These are phyloP conservation scores for Cladosporium sp. DNA, from an alignment of 2,329 filamentous ascomycete genomes.

Conservation along the genomic window DNA sequence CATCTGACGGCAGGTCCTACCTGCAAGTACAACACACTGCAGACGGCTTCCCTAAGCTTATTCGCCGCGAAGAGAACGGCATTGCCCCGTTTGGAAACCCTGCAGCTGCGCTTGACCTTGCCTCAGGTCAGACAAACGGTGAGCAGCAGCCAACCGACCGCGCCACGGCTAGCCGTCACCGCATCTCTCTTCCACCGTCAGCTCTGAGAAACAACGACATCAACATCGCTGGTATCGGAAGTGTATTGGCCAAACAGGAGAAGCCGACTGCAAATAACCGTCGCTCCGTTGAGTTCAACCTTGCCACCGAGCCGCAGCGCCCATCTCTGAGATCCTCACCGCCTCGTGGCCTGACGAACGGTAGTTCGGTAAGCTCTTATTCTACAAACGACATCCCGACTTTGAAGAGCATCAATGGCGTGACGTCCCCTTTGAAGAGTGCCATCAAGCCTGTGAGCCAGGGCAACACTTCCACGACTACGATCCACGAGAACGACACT, in stretches of 20 bases:
- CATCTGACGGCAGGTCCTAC: conserved; percentile 64
- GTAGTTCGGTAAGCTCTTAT: conserved; percentile 73
- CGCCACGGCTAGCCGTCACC: conserved; percentile 45
- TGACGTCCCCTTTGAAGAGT: conserved; percentile 25
- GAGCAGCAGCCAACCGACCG: conserved; percentile 61
- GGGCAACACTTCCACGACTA: conserved; percentile 37
- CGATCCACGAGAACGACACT: conserved; percentile 75
- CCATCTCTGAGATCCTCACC: conserved; percentile 52
- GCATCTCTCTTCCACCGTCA: conserved; percentile 36
- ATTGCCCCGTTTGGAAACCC: conserved; percentile 74
- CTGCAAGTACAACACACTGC: conserved; percentile 69
- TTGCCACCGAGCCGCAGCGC: conserved; percentile 41
- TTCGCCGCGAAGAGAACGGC: conserved; percentile 58
- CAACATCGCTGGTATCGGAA: conserved; percentile 35
- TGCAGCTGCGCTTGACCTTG: conserved; percentile 70
- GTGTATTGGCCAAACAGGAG: conserved; percentile 38
- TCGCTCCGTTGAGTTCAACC: conserved; percentile 46
- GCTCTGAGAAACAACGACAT: conserved; percentile 30
- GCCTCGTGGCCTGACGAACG: conserved; percentile 54
- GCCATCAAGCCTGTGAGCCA: conserved; percentile 18
- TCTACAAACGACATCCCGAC: conserved; percentile 88
- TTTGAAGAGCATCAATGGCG: conserved; percentile 61
- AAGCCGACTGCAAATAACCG: conserved; percentile 40
- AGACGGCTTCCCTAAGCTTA: conserved; percentile 82
- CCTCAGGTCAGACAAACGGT: conserved; percentile 60